These are phyloP conservation scores for Heterotrichella gracilis DNA, from an alignment of 352 stramenopile genomes.

Conservation along the genomic window DNA sequence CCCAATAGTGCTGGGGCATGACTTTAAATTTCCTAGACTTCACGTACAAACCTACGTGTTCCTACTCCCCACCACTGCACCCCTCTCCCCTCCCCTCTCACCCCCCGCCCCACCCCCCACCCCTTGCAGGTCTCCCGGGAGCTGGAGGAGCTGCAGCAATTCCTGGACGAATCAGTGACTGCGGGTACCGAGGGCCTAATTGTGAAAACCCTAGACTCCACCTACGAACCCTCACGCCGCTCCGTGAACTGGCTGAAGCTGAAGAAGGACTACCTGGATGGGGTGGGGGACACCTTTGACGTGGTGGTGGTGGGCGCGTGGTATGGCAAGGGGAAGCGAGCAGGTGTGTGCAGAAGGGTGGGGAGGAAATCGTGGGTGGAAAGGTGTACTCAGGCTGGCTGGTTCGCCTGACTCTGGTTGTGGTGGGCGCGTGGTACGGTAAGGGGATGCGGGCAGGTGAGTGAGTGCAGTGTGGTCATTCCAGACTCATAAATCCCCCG, in stretches of 20 bases:
- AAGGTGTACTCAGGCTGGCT: no score
- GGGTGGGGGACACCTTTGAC: constrained; percentile 62
- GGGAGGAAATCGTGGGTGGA: no score
- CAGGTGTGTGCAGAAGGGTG: no score
- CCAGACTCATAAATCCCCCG: no score
- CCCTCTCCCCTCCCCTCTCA: no score
- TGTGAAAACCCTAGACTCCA: constrained; percentile 86
- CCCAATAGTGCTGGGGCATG: constrained; percentile 18
- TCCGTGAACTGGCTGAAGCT: constrained; percentile 99
- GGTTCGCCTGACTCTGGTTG: no score
- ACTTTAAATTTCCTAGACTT: constrained; percentile 17
- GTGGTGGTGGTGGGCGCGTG: constrained; percentile 91
- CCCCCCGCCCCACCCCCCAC: no score
- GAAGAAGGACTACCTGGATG: constrained; percentile 97
- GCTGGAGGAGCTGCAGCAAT: constrained; percentile 54
- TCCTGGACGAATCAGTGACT: constrained; percentile 48
- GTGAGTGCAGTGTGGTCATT: no score
- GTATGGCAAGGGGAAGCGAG: constrained; percentile 66
- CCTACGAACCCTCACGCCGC: constrained; percentile 77
- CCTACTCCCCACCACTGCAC: no score
- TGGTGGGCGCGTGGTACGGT: constrained; percentile 83
- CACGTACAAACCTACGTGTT: constrained; percentile 16
- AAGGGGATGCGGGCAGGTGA: constrained; percentile 69
- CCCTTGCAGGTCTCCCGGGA: no score
- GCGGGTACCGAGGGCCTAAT: constrained; percentile 81